phyloP scores from a whole-genome alignment of 441 rosid species.

The Melastoma candidum region DNA sequence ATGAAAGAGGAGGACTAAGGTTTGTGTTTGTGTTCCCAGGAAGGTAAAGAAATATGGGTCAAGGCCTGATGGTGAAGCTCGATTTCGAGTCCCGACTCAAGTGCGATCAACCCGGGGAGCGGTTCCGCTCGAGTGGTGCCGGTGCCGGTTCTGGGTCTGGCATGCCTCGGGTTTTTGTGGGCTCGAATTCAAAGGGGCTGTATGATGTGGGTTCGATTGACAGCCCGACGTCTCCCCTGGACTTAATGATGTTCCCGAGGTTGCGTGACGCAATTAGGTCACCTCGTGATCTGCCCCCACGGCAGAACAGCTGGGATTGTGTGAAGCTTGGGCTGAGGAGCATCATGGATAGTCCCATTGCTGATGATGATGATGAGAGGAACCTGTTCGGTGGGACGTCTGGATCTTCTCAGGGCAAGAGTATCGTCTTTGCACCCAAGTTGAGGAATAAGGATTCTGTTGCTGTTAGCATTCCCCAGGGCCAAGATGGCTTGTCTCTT shows the following conservation, averaged over 20 bases:
- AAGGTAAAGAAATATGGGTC: no score
- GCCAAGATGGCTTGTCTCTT: no score
- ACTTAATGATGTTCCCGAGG: conserved; percentile 48
- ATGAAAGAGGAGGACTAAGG: no score
- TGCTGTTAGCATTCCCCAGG: no score
- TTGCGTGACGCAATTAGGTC: conserved; percentile 38
- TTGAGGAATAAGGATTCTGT: conserved; percentile 25
- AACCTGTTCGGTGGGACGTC: conserved; percentile 26
- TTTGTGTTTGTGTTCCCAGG: no score
- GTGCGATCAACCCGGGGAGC: conserved; percentile 20
- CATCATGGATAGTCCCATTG: conserved; percentile 50
- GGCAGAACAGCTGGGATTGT: conserved; percentile 64
- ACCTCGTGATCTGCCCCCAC: conserved; percentile 24
- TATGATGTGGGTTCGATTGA: conserved; percentile 58
- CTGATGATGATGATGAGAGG: conserved; percentile 20
- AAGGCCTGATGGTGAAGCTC: no score
- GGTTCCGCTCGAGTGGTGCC: conserved; percentile 7
- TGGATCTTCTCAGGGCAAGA: conserved; percentile 43
- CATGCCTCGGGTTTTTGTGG: conserved; percentile 54
- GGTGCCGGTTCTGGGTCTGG: conserved; percentile 38
- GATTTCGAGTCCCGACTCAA: conserved; percentile 20
- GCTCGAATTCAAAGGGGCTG: conserved; percentile 41
- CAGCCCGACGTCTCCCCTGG: conserved; percentile 92
- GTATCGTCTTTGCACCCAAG: conserved; percentile 47
- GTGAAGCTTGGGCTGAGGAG: conserved; percentile 62